A percentile compares a stretch with the other conserved stretches of the same genome.
Conservation (phyloP, 257 asterid species). For the Rauvolfia tetraphylla region DNA sequence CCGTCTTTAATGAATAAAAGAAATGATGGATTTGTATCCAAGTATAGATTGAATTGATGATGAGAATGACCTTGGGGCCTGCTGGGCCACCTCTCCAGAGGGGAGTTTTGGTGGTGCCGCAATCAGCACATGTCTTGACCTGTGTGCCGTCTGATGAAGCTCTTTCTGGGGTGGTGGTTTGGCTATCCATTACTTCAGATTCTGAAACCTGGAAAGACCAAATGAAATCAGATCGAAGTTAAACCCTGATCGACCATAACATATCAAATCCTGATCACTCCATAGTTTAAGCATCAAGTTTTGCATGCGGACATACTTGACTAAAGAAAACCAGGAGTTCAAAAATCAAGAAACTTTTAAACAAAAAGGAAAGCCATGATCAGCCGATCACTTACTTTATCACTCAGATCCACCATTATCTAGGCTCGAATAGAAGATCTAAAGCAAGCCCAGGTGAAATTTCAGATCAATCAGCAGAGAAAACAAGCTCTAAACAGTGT, state of each 20-base stretch:
- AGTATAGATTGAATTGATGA: background rate
- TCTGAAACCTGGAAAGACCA: conserved; percentile 46
- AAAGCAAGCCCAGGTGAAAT: conserved; percentile 17
- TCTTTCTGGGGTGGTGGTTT: conserved; percentile 49
- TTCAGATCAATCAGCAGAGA: background rate
- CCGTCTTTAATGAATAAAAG: too few species aligned
- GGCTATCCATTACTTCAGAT: conserved; percentile 60
- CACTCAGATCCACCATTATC: conserved; percentile 70
- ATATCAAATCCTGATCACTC: conserved; percentile 8
- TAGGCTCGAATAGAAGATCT: conserved; percentile 10
- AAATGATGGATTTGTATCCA: background rate
- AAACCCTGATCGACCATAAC: conserved; percentile 16
- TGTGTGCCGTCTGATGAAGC: conserved; percentile 49
- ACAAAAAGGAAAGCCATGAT: background rate
- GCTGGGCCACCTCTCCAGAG: conserved; percentile 99
- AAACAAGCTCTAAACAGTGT: background rate
- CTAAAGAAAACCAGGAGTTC: background rate
- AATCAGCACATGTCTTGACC: conserved; percentile 75
- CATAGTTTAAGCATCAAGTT: background rate
- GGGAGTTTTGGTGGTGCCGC: conserved; percentile 91
- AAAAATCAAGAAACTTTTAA: background rate
- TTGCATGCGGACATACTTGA: background rate
- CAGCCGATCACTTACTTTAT: conserved; percentile 68
- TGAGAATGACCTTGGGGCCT: conserved; percentile 74
- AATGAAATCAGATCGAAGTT: conserved; percentile 4